Conservation (phyloP, 345 rosid genomes). For the Gossypioides kirkii region DNA sequence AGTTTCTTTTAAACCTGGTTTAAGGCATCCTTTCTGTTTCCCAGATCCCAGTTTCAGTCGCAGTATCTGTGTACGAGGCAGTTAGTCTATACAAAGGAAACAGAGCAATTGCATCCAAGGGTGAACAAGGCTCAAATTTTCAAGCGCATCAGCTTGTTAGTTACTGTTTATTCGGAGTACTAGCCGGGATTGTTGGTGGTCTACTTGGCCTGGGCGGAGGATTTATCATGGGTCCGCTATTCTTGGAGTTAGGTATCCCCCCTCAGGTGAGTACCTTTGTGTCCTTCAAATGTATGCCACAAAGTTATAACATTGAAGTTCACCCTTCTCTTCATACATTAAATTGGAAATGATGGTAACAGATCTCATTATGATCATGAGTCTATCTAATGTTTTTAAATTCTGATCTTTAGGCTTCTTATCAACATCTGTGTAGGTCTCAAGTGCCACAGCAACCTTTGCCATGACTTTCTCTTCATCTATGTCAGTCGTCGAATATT, state of each 20-base stretch:
- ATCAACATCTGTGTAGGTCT: constrained; percentile 37
- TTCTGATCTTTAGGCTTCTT: neutral
- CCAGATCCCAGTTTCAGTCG: constrained; percentile 67
- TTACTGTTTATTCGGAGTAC: constrained; percentile 50
- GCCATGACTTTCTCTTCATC: constrained; percentile 87
- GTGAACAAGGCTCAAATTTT: constrained; percentile 35
- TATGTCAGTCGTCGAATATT: constrained; percentile 78
- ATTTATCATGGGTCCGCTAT: constrained; percentile 75
- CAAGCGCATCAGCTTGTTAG: constrained; percentile 39
- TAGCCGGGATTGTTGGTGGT: constrained; percentile 76
- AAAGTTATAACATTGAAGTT: no score
- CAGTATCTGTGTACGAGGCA: constrained; percentile 57
- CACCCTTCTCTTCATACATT: no score
- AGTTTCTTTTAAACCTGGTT: neutral
- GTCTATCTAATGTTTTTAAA: neutral
- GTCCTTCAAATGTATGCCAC: neutral
- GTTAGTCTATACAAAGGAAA: constrained; percentile 60
- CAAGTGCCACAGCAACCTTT: constrained; percentile 84
- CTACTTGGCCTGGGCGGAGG: constrained; percentile 82
- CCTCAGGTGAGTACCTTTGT: constrained; percentile 45
- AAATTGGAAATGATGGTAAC: neutral
- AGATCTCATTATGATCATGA: neutral
- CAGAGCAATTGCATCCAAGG: constrained; percentile 62
- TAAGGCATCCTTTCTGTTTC: neutral
- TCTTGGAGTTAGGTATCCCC: constrained; percentile 68